Conservation (phyloP, 331 rosid genomes). For the Pyrus hybrid region DNA sequence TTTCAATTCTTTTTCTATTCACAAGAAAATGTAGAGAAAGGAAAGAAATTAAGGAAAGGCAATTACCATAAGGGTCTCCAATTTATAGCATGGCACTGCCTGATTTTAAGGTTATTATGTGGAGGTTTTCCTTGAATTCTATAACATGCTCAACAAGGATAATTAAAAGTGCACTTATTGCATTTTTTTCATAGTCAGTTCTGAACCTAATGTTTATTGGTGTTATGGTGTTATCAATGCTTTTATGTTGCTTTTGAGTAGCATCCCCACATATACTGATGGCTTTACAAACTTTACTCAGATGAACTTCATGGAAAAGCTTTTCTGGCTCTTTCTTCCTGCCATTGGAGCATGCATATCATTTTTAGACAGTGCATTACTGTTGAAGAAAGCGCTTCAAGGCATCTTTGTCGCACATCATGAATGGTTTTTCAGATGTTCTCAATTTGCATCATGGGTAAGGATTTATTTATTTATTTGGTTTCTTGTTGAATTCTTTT, state of each 20-base stretch:
- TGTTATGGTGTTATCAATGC: not conserved
- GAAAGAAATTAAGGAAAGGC: not conserved
- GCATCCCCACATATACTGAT: slow-evolving; percentile 3
- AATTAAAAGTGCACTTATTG: not conserved
- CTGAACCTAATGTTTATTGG: not conserved
- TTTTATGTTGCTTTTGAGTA: not conserved
- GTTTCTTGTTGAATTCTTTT: not conserved
- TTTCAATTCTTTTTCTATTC: not conserved
- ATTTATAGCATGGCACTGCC: not conserved
- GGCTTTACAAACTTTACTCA: slow-evolving; percentile 23
- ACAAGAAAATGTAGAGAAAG: not conserved
- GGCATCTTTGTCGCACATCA: slow-evolving; percentile 37
- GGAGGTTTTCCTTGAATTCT: not conserved
- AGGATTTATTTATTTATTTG: not conserved
- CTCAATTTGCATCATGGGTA: slow-evolving; percentile 83
- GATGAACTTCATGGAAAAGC: slow-evolving; percentile 37
- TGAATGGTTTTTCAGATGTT: slow-evolving; percentile 60
- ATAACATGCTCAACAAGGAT: not conserved
- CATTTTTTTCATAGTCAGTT: not conserved
- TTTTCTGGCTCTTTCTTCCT: slow-evolving; percentile 47
- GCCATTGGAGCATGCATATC: slow-evolving; percentile 59
- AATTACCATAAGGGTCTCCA: not conserved
- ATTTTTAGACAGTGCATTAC: slow-evolving; percentile 42
- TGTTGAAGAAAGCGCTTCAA: slow-evolving; percentile 36
- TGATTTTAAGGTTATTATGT: not conserved